These are phyloP conservation scores for Hyaloscypha finlandica DNA, from an alignment of 495 filamentous ascomycete genomes.

Conservation along the genomic window DNA sequence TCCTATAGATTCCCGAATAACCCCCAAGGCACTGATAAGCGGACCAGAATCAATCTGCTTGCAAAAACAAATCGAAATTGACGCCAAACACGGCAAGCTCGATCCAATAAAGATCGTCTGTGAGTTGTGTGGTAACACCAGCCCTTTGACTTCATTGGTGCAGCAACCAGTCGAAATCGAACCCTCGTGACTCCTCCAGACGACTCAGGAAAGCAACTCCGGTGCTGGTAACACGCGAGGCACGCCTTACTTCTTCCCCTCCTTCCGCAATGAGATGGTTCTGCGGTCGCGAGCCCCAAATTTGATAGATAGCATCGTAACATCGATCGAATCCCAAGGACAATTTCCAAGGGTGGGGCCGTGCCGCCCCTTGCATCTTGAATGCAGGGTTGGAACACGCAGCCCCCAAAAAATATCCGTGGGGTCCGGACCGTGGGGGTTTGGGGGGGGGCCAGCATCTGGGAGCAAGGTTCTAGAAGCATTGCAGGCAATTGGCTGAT, in stretches of 20 bases:
- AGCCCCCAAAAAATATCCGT: neutral
- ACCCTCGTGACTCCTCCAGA: neutral
- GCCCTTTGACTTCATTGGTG: neutral
- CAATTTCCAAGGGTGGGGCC: neutral
- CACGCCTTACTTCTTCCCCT: neutral
- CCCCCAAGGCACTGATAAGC: neutral
- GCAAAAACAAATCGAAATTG: neutral
- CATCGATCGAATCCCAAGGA: constrained; percentile 2
- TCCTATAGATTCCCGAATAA: neutral
- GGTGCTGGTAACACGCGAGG: too few species aligned
- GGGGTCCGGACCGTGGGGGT: constrained; percentile 8
- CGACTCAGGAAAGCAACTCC: too few species aligned
- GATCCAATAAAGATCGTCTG: neutral
- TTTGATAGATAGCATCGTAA: neutral
- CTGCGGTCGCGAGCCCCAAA: neutral
- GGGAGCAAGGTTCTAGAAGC: constrained; percentile 26
- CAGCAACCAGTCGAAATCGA: neutral
- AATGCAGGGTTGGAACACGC: too few species aligned
- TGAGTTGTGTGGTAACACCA: neutral
- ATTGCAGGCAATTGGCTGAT: constrained; percentile 16
- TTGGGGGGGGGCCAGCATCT: neutral
- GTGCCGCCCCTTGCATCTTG: constrained; percentile 4
- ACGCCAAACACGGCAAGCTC: neutral
- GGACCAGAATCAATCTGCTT: too few species aligned
- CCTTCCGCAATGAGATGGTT: neutral